Evolutionary conservation across 2,329 filamentous ascomycete species (phyloP).

Genomic region (Penicillium sp.): DNA sequence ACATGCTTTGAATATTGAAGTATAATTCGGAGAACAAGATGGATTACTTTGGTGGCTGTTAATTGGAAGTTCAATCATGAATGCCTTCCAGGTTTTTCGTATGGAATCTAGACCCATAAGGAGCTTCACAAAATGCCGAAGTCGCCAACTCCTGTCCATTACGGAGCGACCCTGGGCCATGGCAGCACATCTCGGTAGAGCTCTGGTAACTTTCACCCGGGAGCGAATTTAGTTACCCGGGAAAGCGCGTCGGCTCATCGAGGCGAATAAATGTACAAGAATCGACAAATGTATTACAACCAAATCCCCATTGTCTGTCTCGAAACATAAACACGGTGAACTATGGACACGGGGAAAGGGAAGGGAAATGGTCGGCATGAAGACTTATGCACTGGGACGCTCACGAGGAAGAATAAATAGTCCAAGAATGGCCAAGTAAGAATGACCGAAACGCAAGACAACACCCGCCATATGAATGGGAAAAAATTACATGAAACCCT

Average conservation of each 20-base stretch:
- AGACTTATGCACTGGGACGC: not conserved
- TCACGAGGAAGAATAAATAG: not conserved
- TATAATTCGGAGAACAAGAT: too few species aligned
- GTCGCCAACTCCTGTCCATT: too few species aligned
- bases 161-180: too few species aligned
- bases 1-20: not conserved
- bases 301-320: not conserved
- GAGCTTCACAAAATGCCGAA: too few species aligned
- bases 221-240: too few species aligned
- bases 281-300: not conserved
- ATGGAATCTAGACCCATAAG: too few species aligned
- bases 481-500: slow-evolving; percentile 3
- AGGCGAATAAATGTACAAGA: not conserved
- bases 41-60: not conserved
- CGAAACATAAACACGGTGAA: not conserved
- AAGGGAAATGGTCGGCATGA: not conserved
- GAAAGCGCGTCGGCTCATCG: not conserved
- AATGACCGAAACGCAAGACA: not conserved
- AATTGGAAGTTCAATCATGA: not conserved
- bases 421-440: not conserved
- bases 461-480: not conserved
- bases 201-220: too few species aligned
- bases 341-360: not conserved
- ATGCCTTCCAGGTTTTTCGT: too few species aligned
- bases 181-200: too few species aligned